Evolutionary conservation across 164 flowering plant genomes (phyloP), one percentile per base, ranked within the genome.

Genomic region (Magnolia kwangsiensis): DNA sequence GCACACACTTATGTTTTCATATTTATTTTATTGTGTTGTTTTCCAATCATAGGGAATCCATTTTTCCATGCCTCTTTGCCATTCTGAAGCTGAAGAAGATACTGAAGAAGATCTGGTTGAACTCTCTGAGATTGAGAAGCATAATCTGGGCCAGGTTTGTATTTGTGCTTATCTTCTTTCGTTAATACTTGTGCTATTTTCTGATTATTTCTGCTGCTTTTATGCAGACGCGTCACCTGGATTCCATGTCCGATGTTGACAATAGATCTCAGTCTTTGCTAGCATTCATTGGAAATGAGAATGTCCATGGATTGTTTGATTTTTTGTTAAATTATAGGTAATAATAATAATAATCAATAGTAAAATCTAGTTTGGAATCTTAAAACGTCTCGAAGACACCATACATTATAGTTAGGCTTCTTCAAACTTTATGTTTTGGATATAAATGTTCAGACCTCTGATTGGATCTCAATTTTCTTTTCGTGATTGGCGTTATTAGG

Each of bases 51-150:
- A 96, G 99, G 97, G 90, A 83, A 82, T 94, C 50, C 80, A 81
- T 81, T 96, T 90, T 80, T 82, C 95, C 50, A 94, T 94, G 98
- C 98, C 99, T 80, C 89, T 93, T 77, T 92, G 96, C 80, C 84
- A 64, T 72, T 85, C 90, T 64, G 84, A 91, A 81, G 87, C 89
- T 49, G 99, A 93, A 77, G 86, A 94, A 82, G 88, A 82, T 64
- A 82, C 88, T 72, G 80, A 87, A 61, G 98, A 96, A 80, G 99
- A 93, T 79, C 85, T 96, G 69, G 90, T 88, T 70, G 98, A 92
- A 83, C 96, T 96, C n/a, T 88, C 93, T 61, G 98, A 96, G 84
- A 90, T 96, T 69, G 97, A 91, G 87, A 96, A 90, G 78, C 80
- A 82, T 31, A 91, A 89, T 83, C 80, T 91, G 67, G 97, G 98